Conservation (phyloP, 2,329 filamentous ascomycete species). For the Didymella pinodella region DNA sequence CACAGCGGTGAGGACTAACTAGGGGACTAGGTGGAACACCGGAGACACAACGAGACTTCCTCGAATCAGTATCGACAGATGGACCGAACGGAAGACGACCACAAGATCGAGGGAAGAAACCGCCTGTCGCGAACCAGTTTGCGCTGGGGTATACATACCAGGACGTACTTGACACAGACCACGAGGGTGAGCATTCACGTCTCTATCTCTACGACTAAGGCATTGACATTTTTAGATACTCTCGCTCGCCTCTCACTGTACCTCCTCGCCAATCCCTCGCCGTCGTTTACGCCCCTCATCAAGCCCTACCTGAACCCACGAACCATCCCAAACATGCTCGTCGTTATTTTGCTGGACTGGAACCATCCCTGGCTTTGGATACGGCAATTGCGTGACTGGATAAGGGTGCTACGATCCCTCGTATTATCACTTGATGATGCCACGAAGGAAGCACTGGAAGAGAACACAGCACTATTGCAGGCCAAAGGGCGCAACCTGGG, state of each 20-base stretch:
- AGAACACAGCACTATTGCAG: slow-evolving; percentile 81
- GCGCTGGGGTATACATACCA: slow-evolving; percentile 95
- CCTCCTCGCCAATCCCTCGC: slow-evolving; percentile 83
- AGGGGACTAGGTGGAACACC: slow-evolving; percentile 72
- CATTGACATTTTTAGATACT: slow-evolving; percentile 67
- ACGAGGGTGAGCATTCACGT: slow-evolving; percentile 73
- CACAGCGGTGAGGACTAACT: slow-evolving; percentile 31
- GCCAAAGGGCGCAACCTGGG: slow-evolving; percentile 57
- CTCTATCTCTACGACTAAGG: not conserved
- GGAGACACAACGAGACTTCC: slow-evolving; percentile 83
- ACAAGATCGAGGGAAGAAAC: slow-evolving; percentile 62
- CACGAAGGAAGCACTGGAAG: slow-evolving; percentile 84
- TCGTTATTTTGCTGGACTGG: slow-evolving; percentile 96
- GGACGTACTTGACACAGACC: slow-evolving; percentile 90
- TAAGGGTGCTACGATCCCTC: slow-evolving; percentile 80
- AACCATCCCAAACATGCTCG: slow-evolving; percentile 82
- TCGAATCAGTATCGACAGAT: slow-evolving; percentile 61
- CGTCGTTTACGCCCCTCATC: slow-evolving; percentile 81
- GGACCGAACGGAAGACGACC: slow-evolving; percentile 57
- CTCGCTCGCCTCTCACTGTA: slow-evolving; percentile 89
- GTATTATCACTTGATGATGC: slow-evolving; percentile 76
- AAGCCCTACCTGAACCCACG: slow-evolving; percentile 84
- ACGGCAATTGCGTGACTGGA: slow-evolving; percentile 86
- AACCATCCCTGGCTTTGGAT: slow-evolving; percentile 92
- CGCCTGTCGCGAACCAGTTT: slow-evolving; percentile 89